Evolutionary conservation across 2,329 filamentous ascomycete species (phyloP).

Genomic region (Alternaria solani): DNA sequence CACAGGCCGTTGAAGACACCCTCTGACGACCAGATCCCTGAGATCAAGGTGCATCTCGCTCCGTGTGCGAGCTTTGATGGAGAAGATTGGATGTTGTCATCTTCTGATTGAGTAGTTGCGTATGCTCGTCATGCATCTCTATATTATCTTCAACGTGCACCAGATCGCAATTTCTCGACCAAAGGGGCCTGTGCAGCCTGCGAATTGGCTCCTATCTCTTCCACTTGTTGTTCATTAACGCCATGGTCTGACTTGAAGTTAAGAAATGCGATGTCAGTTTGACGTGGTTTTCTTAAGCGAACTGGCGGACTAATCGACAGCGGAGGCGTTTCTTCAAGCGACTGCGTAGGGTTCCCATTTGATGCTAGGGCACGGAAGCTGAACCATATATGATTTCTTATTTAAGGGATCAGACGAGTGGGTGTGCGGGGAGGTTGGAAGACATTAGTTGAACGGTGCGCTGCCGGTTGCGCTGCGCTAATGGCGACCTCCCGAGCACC

Average conservation of each 20-base stretch:
- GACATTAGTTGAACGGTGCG: constrained; percentile 1
- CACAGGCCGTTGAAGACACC: neutral
- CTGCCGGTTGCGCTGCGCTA: neutral
- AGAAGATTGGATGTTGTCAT: neutral
- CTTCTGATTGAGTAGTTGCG: neutral
- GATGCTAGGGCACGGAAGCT: neutral
- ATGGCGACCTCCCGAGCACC: constrained; percentile 1
- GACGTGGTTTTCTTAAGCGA: neutral
- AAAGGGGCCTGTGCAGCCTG: neutral
- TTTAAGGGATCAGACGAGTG: neutral
- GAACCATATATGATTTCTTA: neutral
- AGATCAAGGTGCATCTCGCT: neutral
- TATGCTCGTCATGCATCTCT: constrained; percentile 2
- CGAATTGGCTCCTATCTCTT: neutral
- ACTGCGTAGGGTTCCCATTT: neutral
- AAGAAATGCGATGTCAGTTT: neutral
- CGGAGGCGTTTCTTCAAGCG: neutral
- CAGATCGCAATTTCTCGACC: constrained; percentile 3
- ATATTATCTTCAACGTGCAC: neutral
- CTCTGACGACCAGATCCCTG: neutral
- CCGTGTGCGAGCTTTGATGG: neutral
- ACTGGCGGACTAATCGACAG: neutral
- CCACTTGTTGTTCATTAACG: neutral
- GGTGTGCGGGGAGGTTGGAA: neutral
- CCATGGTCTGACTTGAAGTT: neutral